Conservation (phyloP, 2,329 filamentous ascomycete genomes). For the Trichoderma simmonsii region DNA sequence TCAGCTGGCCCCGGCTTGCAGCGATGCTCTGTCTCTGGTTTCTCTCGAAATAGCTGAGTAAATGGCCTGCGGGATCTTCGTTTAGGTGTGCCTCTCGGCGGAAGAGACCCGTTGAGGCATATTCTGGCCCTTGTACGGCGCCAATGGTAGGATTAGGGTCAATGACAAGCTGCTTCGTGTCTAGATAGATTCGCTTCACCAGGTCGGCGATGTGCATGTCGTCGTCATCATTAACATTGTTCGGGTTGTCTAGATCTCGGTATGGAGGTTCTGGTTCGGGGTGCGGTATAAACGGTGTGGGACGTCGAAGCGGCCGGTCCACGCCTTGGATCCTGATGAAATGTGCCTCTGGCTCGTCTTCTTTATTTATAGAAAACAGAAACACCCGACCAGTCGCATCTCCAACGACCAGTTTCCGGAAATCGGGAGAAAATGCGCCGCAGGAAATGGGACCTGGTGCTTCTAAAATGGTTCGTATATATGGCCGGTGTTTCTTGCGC, state of each 20-base stretch:
- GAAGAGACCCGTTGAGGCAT: slow-evolving; percentile 46
- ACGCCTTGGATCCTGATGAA: slow-evolving; percentile 38
- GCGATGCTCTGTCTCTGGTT: slow-evolving; percentile 43
- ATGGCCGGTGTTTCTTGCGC: slow-evolving; percentile 40
- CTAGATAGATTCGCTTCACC: slow-evolving; percentile 34
- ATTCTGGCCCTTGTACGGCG: slow-evolving; percentile 54
- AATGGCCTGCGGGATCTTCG: slow-evolving; percentile 40
- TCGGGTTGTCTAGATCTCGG: slow-evolving; percentile 21
- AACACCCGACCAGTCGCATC: slow-evolving; percentile 61
- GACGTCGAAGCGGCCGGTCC: slow-evolving; percentile 40
- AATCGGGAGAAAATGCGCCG: slow-evolving; percentile 57
- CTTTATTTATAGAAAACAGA: slow-evolving; percentile 49
- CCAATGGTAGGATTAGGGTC: slow-evolving; percentile 49
- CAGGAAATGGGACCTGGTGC: slow-evolving; percentile 55
- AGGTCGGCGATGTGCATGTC: slow-evolving; percentile 24
- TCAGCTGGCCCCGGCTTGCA: slow-evolving; percentile 26
- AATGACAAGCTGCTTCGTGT: slow-evolving; percentile 39
- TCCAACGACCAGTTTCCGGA: slow-evolving; percentile 54
- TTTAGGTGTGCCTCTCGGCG: slow-evolving; percentile 48
- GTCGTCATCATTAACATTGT: slow-evolving; percentile 13
- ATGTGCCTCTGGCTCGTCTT: slow-evolving; percentile 35
- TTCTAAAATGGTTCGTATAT: slow-evolving; percentile 53
- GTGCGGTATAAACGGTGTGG: slow-evolving; percentile 50
- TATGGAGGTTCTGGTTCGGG: slow-evolving; percentile 45
- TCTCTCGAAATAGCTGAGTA: slow-evolving; percentile 43